These are phyloP conservation scores for Cryphonectria naterciae DNA, from an alignment of 2,329 filamentous ascomycete genomes.

Conservation along the genomic window DNA sequence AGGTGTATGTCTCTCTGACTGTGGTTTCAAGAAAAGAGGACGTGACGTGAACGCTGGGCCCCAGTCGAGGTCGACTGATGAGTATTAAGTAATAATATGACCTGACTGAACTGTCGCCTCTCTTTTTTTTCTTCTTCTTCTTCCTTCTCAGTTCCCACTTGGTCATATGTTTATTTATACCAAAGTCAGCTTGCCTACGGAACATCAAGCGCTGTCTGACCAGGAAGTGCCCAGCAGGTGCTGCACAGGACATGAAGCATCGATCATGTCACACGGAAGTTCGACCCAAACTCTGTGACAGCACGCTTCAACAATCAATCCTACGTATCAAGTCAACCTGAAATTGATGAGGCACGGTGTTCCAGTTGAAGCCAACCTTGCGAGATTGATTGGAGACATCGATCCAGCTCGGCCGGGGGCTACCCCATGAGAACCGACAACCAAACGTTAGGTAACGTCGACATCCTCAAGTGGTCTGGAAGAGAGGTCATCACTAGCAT, in stretches of 20 bases:
- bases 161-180: background rate
- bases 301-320: background rate
- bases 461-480: too few species aligned
- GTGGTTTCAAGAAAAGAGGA: background rate
- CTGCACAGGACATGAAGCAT: background rate
- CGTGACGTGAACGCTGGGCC: background rate
- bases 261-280: background rate
- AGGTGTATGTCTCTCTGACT: background rate
- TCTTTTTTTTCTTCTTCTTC: background rate
- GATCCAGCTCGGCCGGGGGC: background rate
- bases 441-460: background rate
- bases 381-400: background rate
- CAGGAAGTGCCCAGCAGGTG: background rate
- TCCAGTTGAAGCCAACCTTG: background rate
- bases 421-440: too few species aligned
- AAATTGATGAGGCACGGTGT: background rate
- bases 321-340: background rate
- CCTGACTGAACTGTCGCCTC: background rate
- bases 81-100: background rate
- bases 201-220: background rate
- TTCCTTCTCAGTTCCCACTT: too few species aligned
- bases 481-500: too few species aligned
- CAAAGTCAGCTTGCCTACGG: background rate
- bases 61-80: background rate
- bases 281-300: background rate